Evolutionary conservation across 2,329 filamentous ascomycete genomes (phyloP), one percentile per base, ranked within the genome.

Genomic region (Parasarocladium wereldwijsianum): DNA sequence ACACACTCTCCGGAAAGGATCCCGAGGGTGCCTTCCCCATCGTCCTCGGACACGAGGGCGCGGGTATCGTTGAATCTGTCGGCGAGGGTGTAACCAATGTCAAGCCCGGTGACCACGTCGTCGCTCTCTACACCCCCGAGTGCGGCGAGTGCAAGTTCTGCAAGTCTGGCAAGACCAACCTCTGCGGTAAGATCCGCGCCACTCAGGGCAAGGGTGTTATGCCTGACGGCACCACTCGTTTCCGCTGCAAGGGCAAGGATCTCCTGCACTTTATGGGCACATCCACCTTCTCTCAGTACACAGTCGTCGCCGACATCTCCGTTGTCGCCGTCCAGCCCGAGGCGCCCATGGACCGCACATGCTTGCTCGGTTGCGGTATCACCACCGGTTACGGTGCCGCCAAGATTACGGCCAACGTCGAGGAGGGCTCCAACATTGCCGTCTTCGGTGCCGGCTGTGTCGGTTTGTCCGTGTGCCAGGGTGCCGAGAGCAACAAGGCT

Each of bases 81-180:
- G 87, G 87, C 42, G 86, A 94, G 60, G 87, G 84, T 37, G 87
- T 96, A 47, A 93, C 84, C 47, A 85, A 76, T 46, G 87, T 94
- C 45, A 93, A 94, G 69, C 71, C 75, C 29, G 87, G 87, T 41
- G 87, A 96, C 64, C 76, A 92, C 51, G 87, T 94, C 38, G 66
- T 90, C 43, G 81, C 82, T 45, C 78, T 92, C 38, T 92, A 92
- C 67, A 96, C 86, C 26, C 90, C 90, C 41, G 87, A 96, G 64
- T 96, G 90, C 66, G 68, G 73, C 43, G 87, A 96, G 58, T 98
- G 90, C 76, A 96, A 96, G 66, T 96, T 96, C 71, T 98, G 90
- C 78, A 90, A 84, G 60, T 96, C 87, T 24, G 90, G 87, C 62
- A 98, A 98, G 76, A 96, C 87, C 48, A 93, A 96, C 62, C 79